These are phyloP conservation scores for Wickerhamomyces bisporus DNA, from an alignment of 805 yeast genomes.

Conservation along the genomic window DNA sequence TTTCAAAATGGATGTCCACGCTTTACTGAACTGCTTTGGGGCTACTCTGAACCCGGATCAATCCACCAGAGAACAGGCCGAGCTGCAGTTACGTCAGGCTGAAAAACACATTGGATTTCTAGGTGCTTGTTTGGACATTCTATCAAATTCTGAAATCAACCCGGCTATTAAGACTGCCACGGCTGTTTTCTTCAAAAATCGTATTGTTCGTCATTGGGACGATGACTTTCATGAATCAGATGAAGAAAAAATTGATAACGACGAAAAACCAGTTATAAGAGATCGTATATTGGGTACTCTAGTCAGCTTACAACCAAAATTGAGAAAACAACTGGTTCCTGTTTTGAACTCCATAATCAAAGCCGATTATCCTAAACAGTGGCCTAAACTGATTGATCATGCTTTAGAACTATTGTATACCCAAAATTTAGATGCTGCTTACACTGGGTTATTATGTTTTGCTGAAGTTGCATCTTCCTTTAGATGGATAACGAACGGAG, in stretches of 20 bases:
- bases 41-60: constrained; percentile 73
- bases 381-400: constrained; percentile 49
- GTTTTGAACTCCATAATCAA: constrained; percentile 48
- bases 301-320: constrained; percentile 38
- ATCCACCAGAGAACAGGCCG: constrained; percentile 60
- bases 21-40: constrained; percentile 68
- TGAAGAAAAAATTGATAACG: constrained; percentile 43
- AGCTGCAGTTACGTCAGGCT: constrained; percentile 54
- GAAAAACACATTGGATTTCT: constrained; percentile 65
- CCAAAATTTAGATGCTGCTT: constrained; percentile 37
- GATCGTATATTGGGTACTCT: constrained; percentile 65
- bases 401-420: constrained; percentile 42
- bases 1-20: constrained; percentile 56
- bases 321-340: constrained; percentile 42
- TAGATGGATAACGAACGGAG: constrained; percentile 63
- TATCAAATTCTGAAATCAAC: constrained; percentile 47
- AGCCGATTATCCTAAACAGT: constrained; percentile 43
- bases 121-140: constrained; percentile 76
- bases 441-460: constrained; percentile 67
- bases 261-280: constrained; percentile 70
- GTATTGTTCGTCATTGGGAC: constrained; percentile 61
- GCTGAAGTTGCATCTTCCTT: constrained; percentile 65
- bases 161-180: constrained; percentile 60
- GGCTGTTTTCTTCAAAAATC: constrained; percentile 79
- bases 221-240: constrained; percentile 26